phyloP scores from a whole-genome alignment of 2,329 filamentous ascomycete genomes.

The Chaetomium sp. region DNA sequence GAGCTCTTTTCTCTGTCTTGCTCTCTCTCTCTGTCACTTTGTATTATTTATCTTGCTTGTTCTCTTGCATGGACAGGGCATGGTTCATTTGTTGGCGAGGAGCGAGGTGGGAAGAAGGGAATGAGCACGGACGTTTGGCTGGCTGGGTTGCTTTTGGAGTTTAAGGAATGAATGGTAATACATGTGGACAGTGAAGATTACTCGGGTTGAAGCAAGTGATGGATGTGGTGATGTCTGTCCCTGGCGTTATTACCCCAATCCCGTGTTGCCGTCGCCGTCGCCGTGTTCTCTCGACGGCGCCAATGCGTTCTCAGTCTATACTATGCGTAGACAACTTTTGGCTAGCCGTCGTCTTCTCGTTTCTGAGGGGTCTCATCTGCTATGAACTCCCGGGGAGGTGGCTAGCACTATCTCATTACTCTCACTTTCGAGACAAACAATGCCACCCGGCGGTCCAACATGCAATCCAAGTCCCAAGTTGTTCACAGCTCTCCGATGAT shows the following conservation, averaged over 20 bases:
- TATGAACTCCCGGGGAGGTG: neutral
- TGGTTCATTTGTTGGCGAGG: conserved; percentile 6
- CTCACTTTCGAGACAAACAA: neutral
- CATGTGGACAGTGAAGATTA: neutral
- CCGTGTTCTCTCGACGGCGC: no score
- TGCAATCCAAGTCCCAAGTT: neutral
- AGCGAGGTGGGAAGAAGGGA: neutral
- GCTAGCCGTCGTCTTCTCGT: no score
- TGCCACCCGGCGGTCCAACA: neutral
- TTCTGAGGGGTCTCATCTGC: no score
- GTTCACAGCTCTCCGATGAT: neutral
- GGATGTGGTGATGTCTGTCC: neutral
- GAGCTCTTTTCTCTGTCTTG: neutral
- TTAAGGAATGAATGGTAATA: conserved; percentile 2
- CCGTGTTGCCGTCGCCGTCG: neutral
- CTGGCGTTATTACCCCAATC: neutral
- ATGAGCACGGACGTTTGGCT: conserved; percentile 1
- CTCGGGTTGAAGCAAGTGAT: neutral
- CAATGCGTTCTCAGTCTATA: no score
- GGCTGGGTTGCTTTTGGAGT: neutral
- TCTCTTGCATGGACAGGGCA: conserved; percentile 13
- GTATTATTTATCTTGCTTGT: conserved; percentile 6
- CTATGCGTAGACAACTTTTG: no score
- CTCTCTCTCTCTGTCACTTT: neutral
- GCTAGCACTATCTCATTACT: no score